phyloP scores from a whole-genome alignment of 331 rosid species.

The Stylosanthes scabra region DNA sequence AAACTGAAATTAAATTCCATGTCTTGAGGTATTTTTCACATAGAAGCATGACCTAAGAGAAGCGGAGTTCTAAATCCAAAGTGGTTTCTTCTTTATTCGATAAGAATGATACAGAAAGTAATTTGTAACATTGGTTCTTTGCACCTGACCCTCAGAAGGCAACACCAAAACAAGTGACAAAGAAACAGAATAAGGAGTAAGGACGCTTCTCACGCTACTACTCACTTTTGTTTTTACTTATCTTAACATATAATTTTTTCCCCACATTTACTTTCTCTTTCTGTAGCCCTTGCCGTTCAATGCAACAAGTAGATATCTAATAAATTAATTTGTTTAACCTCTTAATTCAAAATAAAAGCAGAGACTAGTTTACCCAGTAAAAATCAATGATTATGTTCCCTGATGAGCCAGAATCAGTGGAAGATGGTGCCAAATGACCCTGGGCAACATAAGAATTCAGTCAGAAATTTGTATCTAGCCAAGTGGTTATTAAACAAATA shows the following conservation, averaged over 20 bases:
- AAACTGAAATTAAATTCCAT: conserved; percentile 20
- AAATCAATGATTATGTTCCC: conserved; percentile 90
- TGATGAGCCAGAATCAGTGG: conserved; percentile 89
- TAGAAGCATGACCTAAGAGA: conserved; percentile 25
- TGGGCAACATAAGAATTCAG: conserved; percentile 37
- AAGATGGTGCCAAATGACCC: conserved; percentile 95
- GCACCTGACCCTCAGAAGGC: conserved; percentile 25
- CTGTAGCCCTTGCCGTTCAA: conserved; percentile 7
- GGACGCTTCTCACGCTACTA: conserved; percentile 22
- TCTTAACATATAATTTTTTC: neutral
- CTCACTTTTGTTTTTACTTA: neutral
- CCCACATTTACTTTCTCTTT: conserved; percentile 16
- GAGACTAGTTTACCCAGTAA: conserved; percentile 80
- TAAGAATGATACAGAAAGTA: conserved; percentile 11
- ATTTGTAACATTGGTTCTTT: conserved; percentile 1
- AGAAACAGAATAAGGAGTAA: neutral
- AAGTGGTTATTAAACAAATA: conserved; percentile 11
- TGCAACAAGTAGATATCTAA: conserved; percentile 18
- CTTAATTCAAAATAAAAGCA: conserved; percentile 8
- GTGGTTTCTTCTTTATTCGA: conserved; percentile 10
- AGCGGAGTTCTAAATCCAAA: conserved; percentile 7
- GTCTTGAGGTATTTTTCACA: conserved; percentile 14
- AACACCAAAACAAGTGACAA: conserved; percentile 15
- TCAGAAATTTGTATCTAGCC: conserved; percentile 36
- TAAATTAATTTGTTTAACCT: conserved; percentile 16